phyloP scores from a whole-genome alignment of 2,329 filamentous ascomycete species.

The Zymoseptoria tritici region DNA sequence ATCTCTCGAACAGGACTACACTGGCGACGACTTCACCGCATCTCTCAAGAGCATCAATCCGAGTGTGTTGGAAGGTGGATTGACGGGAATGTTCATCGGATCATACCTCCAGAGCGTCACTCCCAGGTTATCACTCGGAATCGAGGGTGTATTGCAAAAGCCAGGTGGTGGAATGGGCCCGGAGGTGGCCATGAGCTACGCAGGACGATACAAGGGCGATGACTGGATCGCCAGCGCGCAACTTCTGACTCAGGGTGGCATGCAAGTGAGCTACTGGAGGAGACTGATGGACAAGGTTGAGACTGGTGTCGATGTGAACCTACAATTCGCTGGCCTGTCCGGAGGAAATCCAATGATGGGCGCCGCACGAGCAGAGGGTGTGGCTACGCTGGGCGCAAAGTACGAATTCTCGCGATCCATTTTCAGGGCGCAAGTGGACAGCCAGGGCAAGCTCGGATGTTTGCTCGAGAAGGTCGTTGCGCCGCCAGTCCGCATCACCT shows the following conservation, averaged over 20 bases:
- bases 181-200: constrained; percentile 87
- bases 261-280: constrained; percentile 92
- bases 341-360: constrained; percentile 59
- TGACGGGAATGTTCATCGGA: constrained; percentile 92
- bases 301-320: constrained; percentile 88
- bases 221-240: constrained; percentile 94
- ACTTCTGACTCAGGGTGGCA: constrained; percentile 75
- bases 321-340: constrained; percentile 64
- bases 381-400: constrained; percentile 88
- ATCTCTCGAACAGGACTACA: constrained; percentile 93
- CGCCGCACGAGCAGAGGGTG: constrained; percentile 72
- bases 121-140: constrained; percentile 73
- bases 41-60: constrained; percentile 93
- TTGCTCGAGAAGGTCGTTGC: constrained; percentile 93
- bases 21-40: constrained; percentile 84
- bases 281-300: constrained; percentile 90
- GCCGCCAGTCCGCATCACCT: constrained; percentile 84
- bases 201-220: constrained; percentile 77
- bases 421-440: constrained; percentile 93
- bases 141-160: constrained; percentile 93
- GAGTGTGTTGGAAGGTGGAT: constrained; percentile 80
- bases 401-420: constrained; percentile 96
- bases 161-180: constrained; percentile 74
- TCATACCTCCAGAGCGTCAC: constrained; percentile 94
- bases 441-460: constrained; percentile 85